Evolutionary conservation across 495 filamentous ascomycete species (phyloP).

Genomic region (Penicillium cosmopolitanum): DNA sequence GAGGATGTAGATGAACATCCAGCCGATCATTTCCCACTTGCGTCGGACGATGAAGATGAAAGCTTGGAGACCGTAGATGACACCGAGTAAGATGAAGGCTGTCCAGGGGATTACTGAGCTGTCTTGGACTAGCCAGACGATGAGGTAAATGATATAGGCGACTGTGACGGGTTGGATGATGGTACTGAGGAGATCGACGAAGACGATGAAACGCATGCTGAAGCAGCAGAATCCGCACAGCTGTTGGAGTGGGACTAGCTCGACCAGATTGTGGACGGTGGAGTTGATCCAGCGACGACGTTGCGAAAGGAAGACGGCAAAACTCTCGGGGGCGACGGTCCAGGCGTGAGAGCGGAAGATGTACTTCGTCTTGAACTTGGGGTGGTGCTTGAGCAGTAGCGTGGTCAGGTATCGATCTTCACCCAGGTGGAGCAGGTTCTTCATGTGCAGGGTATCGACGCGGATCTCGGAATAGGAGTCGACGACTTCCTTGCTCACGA

Average conservation of each 20-base stretch:
- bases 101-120: slow-evolving; percentile 72
- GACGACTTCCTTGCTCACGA: slow-evolving; percentile 89
- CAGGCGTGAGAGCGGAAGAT: slow-evolving; percentile 89
- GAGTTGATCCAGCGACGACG: slow-evolving; percentile 99
- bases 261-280: slow-evolving; percentile 95
- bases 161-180: slow-evolving; percentile 89
- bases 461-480: slow-evolving; percentile 87
- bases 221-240: slow-evolving; percentile 99
- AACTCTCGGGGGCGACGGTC: slow-evolving; percentile 94
- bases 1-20: slow-evolving; percentile 95
- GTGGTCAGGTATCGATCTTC: slow-evolving; percentile 98
- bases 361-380: slow-evolving; percentile 97
- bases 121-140: slow-evolving; percentile 68
- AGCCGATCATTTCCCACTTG: slow-evolving; percentile 99
- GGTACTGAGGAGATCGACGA: slow-evolving; percentile 90
- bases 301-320: slow-evolving; percentile 93
- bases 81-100: slow-evolving; percentile 86
- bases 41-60: slow-evolving; percentile 95
- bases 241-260: slow-evolving; percentile 89
- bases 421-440: slow-evolving; percentile 89
- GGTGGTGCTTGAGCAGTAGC: slow-evolving; percentile 87
- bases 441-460: slow-evolving; percentile 98
- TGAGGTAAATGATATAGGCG: slow-evolving; percentile 89
- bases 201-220: slow-evolving; percentile 98
- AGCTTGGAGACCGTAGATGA: slow-evolving; percentile 94